Evolutionary conservation across 1,284 basidiomycete genomes (phyloP).

Genomic region (Coniferiporia sulphurascens): DNA sequence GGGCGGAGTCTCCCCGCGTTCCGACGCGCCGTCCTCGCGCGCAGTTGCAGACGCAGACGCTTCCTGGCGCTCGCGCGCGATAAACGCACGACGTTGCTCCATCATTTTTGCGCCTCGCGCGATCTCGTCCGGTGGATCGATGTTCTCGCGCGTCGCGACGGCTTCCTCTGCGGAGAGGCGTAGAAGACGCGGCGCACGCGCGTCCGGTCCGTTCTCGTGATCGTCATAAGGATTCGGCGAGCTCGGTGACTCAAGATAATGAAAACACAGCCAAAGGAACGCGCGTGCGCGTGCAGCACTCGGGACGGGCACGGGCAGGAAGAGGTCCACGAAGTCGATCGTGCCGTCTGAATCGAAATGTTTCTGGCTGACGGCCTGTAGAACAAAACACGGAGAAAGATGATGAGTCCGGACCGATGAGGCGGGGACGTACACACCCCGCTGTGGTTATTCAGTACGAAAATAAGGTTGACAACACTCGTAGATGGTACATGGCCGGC

Average conservation of each 20-base stretch:
- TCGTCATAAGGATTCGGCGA: conserved; percentile 27
- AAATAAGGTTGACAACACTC: conserved; percentile 74
- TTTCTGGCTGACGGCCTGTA: conserved; percentile 47
- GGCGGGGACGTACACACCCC: conserved; percentile 39
- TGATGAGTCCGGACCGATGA: not conserved
- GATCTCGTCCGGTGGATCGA: conserved; percentile 63
- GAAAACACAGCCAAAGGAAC: conserved; percentile 60
- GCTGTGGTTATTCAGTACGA: conserved; percentile 68
- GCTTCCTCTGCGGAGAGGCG: conserved; percentile 42
- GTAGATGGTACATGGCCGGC: conserved; percentile 56
- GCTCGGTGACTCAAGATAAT: conserved; percentile 44
- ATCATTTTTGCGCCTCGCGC: conserved; percentile 66
- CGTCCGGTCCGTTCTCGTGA: conserved; percentile 1
- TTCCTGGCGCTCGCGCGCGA: conserved; percentile 26
- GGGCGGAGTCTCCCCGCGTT: conserved; percentile 6
- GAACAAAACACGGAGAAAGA: not conserved
- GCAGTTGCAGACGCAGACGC: not conserved
- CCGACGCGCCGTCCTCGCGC: not conserved
- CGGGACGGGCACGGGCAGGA: conserved; percentile 54
- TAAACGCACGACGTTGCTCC: conserved; percentile 54
- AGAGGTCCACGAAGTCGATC: conserved; percentile 62
- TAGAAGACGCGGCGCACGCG: conserved; percentile 49
- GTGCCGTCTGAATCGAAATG: conserved; percentile 47
- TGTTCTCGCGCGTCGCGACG: conserved; percentile 48
- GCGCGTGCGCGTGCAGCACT: conserved; percentile 59